These are phyloP conservation scores for Penicillium arizonense DNA, from an alignment of 495 filamentous ascomycete species.

Conservation along the genomic window DNA sequence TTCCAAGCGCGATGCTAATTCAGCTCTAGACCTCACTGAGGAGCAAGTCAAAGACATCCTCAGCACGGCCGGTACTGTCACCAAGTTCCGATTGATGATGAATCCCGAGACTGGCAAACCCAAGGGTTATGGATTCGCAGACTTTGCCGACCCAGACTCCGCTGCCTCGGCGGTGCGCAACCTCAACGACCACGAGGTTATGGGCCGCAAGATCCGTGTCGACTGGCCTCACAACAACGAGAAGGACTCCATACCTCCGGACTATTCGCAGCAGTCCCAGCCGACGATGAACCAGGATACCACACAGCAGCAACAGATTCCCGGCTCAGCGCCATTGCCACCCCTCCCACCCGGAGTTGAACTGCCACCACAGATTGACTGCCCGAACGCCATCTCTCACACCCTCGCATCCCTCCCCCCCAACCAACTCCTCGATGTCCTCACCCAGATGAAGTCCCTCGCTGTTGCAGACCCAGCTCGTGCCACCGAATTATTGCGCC, in stretches of 20 bases:
- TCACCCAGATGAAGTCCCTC: conserved; percentile 91
- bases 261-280: conserved; percentile 42
- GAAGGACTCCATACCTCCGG: conserved; percentile 63
- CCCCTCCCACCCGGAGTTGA: conserved; percentile 82
- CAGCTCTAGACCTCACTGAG: conserved; percentile 73
- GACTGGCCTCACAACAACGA: conserved; percentile 93
- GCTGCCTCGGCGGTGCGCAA: conserved; percentile 95
- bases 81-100: conserved; percentile 93
- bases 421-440: conserved; percentile 87
- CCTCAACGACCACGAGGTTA: conserved; percentile 92
- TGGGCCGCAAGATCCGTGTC: conserved; percentile 90
- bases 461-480: conserved; percentile 76
- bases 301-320: conserved; percentile 23
- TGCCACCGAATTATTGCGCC: conserved; percentile 81
- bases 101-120: conserved; percentile 93
- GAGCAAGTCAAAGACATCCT: conserved; percentile 93
- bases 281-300: conserved; percentile 19
- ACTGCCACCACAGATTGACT: conserved; percentile 73
- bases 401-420: conserved; percentile 84
- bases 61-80: conserved; percentile 78
- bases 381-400: conserved; percentile 85
- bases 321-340: conserved; percentile 55
- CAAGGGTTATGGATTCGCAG: conserved; percentile 95
- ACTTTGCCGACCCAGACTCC: conserved; percentile 86
- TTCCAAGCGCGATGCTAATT: conserved; percentile 8